Evolutionary conservation across 225 moss, liverwort and hornwort species (phyloP), one percentile per base, ranked within the genome.

Genomic region (Climacium dendroides): DNA sequence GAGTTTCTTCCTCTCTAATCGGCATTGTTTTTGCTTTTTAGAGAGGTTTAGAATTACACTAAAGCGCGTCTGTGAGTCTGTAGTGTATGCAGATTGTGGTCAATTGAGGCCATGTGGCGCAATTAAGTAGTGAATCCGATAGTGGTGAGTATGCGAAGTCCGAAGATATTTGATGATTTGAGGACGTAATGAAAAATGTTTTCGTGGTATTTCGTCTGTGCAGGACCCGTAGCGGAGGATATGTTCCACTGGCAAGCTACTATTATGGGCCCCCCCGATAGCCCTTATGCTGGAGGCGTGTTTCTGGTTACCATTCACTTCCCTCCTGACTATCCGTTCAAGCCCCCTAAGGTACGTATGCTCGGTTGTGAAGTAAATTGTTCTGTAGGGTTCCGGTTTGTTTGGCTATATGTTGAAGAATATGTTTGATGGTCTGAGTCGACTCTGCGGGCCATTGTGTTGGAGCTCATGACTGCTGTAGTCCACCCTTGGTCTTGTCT

Each of bases 211-310:
- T n/a, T 10, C 58, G 48, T 32, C 39, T 79, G 37, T 80, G 47
- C 89, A 98, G 97, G 98, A 88, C 98, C 98, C 52, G 98, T 96
- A 87, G 98, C 98, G 54, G 97, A 98, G 92, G 97, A 98, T 88
- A 98, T 97, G 97, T 98, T 98, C 84, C 98, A 98, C 50, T 98
- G 97, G 98, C 98, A 98, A 95, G 98, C 98, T 86, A 98, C 98
- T 78, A 98, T 98, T 86, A 98, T 98, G 98, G 98, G 97, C 45
- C 98, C 98, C 15, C 97, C 98, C 2, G 98, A 98, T 87, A 98
- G 98, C 84, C 98, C 96, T 39, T 98, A 98, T 81, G 97, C 97
- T 4, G 97, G 98, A 90, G 97, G 98, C 85, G 98, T 98, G 91
- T 98, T 98, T 92, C 90, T 98, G 91, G 98, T 98, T 55, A 98